These are phyloP conservation scores for Protomyces macrosporus DNA, from an alignment of 1,139 yeast species.

Conservation along the genomic window DNA sequence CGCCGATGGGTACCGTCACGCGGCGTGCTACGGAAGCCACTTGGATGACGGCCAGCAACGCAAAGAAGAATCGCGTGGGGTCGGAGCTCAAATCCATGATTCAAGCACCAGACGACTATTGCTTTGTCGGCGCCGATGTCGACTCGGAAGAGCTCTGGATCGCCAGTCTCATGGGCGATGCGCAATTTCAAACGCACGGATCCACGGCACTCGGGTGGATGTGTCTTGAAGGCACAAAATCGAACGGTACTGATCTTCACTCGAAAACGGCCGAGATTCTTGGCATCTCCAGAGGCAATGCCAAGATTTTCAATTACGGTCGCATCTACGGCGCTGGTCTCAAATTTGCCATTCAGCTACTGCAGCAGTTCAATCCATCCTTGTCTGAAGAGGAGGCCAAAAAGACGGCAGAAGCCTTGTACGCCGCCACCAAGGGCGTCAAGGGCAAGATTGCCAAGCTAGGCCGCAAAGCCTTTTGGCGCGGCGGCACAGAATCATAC, in stretches of 20 bases:
- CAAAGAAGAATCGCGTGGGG: constrained; percentile 77
- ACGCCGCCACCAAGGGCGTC: constrained; percentile 77
- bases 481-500: constrained; percentile 91
- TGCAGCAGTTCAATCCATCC: constrained; percentile 73
- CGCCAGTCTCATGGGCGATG: constrained; percentile 90
- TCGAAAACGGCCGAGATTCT: constrained; percentile 87
- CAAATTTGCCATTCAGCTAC: constrained; percentile 72
- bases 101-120: constrained; percentile 81
- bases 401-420: constrained; percentile 61
- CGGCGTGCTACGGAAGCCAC: constrained; percentile 95
- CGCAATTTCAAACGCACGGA: constrained; percentile 83
- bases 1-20: constrained; percentile 95
- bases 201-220: constrained; percentile 98
- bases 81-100: constrained; percentile 87
- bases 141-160: constrained; percentile 99
- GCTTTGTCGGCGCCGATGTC: constrained; percentile 96
- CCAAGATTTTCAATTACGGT: constrained; percentile 93
- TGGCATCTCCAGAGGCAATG: constrained; percentile 85
- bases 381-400: constrained; percentile 65
- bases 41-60: constrained; percentile 96
- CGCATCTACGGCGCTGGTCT: constrained; percentile 97
- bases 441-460: constrained; percentile 40
- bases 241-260: constrained; percentile 87
- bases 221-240: constrained; percentile 94
- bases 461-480: constrained; percentile 51